A percentile compares a stretch with the other conserved stretches of the same genome.
Conservation (phyloP, 768 basidiomycete genomes). For the Kwoniella dendrophila region DNA sequence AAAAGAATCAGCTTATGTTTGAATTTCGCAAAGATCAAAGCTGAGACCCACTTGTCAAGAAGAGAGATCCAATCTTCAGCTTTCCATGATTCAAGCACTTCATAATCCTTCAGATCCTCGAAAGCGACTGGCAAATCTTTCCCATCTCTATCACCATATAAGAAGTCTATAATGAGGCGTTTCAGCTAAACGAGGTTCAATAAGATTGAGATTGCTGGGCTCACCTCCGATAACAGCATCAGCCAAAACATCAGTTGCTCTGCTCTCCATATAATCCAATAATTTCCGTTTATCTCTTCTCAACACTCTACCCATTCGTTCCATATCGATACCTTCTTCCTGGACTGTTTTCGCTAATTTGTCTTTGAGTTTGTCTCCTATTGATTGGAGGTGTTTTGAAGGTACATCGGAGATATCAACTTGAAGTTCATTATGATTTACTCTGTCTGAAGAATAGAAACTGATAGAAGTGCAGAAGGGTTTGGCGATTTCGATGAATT, state of each 20-base stretch:
- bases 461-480: conserved; percentile 81
- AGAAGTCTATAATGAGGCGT: conserved; percentile 62
- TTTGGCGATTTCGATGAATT: conserved; percentile 85
- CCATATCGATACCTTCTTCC: conserved; percentile 79
- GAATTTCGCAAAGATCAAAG: background rate
- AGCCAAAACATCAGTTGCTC: conserved; percentile 41
- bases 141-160: conserved; percentile 83
- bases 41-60: conserved; percentile 66
- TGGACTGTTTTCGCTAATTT: conserved; percentile 71
- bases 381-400: conserved; percentile 70
- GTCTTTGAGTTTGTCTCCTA: conserved; percentile 68
- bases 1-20: conserved; percentile 1
- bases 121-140: conserved; percentile 72
- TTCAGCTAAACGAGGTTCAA: background rate
- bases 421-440: conserved; percentile 71
- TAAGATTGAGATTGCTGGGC: conserved; percentile 1
- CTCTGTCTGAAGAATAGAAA: conserved; percentile 75
- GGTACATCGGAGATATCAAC: conserved; percentile 84
- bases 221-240: conserved; percentile 51
- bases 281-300: conserved; percentile 84
- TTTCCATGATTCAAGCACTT: conserved; percentile 69
- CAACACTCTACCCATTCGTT: conserved; percentile 82
- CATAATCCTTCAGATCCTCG: conserved; percentile 76
- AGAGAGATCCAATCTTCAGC: conserved; percentile 74
- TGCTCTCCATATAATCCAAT: conserved; percentile 51